Conservation (phyloP, 805 yeast genomes). For the Candida sanyiensis region DNA sequence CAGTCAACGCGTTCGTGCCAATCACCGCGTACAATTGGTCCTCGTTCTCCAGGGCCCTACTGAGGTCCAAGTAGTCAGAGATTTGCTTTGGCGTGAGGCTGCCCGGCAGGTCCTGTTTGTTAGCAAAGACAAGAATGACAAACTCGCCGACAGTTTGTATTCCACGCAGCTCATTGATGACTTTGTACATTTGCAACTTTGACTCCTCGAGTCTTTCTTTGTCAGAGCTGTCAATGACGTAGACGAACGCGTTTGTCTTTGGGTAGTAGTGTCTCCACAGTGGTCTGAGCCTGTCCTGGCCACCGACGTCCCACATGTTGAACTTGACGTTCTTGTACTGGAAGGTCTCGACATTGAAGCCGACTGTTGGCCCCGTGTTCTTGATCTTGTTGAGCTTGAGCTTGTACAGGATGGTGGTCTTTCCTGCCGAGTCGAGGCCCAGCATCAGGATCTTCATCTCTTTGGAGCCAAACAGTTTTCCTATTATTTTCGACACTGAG, state of each 20-base stretch:
- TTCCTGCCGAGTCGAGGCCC: slow-evolving; percentile 91
- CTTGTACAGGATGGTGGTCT: slow-evolving; percentile 81
- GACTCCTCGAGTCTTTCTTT: slow-evolving; percentile 67
- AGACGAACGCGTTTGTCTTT: slow-evolving; percentile 86
- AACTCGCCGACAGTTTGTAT: slow-evolving; percentile 54
- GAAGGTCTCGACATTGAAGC: slow-evolving; percentile 87
- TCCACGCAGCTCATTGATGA: slow-evolving; percentile 69
- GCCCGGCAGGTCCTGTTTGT: slow-evolving; percentile 91
- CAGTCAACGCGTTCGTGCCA: slow-evolving; percentile 84
- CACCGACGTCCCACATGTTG: slow-evolving; percentile 95
- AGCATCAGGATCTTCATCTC: slow-evolving; percentile 75
- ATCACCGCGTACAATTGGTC: slow-evolving; percentile 86
- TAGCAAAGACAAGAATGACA: slow-evolving; percentile 77
- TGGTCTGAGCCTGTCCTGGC: slow-evolving; percentile 87
- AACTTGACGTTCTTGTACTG: slow-evolving; percentile 75
- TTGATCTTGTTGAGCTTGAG: slow-evolving; percentile 69
- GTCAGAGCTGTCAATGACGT: slow-evolving; percentile 84
- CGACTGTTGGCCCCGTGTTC: slow-evolving; percentile 88
- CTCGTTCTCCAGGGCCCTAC: slow-evolving; percentile 42
- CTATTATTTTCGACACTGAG: slow-evolving; percentile 12
- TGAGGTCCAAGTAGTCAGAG: slow-evolving; percentile 64
- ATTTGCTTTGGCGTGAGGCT: slow-evolving; percentile 84
- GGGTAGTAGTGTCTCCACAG: slow-evolving; percentile 95
- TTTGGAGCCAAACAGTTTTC: slow-evolving; percentile 46
- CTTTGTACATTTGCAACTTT: slow-evolving; percentile 68